Evolutionary conservation across 179 eudicot genomes (phyloP).

Genomic region (Heliamphora pulchella): DNA sequence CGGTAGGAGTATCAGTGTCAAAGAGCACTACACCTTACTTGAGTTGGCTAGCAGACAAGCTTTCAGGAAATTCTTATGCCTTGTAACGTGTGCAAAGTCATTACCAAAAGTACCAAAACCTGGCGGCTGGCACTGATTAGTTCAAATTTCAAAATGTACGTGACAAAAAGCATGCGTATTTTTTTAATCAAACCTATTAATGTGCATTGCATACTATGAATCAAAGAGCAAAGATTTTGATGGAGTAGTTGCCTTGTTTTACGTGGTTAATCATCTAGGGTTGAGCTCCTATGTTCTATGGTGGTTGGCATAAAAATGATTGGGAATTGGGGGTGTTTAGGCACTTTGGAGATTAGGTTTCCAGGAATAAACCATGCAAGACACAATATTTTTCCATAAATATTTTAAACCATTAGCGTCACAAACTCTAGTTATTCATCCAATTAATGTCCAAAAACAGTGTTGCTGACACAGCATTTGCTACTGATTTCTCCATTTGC

Average conservation of each 20-base stretch:
- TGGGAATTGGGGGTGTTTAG: not conserved
- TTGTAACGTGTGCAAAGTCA: not conserved
- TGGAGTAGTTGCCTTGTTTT: no score
- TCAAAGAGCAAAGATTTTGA: no score
- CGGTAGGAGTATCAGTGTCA: not conserved
- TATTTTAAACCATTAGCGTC: not conserved
- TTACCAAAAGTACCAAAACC: not conserved
- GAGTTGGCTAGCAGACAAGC: not conserved
- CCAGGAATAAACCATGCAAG: not conserved
- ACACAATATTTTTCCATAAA: not conserved
- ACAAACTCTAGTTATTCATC: not conserved
- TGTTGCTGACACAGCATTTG: not conserved
- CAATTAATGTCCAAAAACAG: not conserved
- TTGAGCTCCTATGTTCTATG: no score
- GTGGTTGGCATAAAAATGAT: not conserved
- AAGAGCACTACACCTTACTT: not conserved
- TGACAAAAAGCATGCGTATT: not conserved
- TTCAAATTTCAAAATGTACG: not conserved
- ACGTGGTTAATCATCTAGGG: no score
- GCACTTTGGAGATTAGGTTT: not conserved
- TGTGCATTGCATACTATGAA: no score
- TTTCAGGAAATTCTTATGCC: not conserved
- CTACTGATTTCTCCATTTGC: not conserved
- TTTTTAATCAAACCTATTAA: no score
- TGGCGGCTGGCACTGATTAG: not conserved